Evolutionary conservation across 192 early-diverging fungal genomes (phyloP), one percentile per base, ranked within the genome.

Genomic region (Backusella mclennaniae): DNA sequence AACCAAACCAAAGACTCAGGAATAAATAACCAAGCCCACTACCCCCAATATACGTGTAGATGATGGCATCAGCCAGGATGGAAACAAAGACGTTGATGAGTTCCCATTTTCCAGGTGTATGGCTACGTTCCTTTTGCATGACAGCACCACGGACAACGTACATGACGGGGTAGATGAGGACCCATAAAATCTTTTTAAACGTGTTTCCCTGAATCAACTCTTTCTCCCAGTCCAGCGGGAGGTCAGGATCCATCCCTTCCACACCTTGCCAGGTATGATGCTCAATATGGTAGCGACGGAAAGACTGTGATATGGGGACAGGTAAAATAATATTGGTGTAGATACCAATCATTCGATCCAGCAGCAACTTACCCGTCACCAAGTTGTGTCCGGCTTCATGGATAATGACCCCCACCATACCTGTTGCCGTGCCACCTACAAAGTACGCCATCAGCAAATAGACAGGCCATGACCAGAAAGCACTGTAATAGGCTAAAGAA

Each of bases 251-350:
- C 78, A 93, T 90, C 14, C 95, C 96, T 14, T 92, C 90, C 14
- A 98, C 96, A n/a, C 97, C 97, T 86, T 97, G 96, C 85, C 91
- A 97, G 31, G 93, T 93, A 86, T 98, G 97, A 82, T 98, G 97
- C 83, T 97, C 96, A 69, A 97, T 86, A 83, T 98, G 97, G 76
- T 94, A 93, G 3, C 92, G 88, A 66, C 93, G 92, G 84, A 94
- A 94, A 26, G 93, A 93, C 80, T 89, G 87, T 17, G 92, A 91
- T 38, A 94, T 87, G 9, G 93, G 93, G 6, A 93, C 89, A 0
- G 91, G 91, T 70, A 98, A 89, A 71, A 91, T 90, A 52, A 97
- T 89, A 87, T 98, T 98, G 74, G 92, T 94, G 29, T 95, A 77
- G 72, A 94, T 83, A 23, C 94, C 95, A 8, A 95, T 87, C 75